phyloP scores from a whole-genome alignment of 2,329 filamentous ascomycete genomes.

The Lachnellula arida region DNA sequence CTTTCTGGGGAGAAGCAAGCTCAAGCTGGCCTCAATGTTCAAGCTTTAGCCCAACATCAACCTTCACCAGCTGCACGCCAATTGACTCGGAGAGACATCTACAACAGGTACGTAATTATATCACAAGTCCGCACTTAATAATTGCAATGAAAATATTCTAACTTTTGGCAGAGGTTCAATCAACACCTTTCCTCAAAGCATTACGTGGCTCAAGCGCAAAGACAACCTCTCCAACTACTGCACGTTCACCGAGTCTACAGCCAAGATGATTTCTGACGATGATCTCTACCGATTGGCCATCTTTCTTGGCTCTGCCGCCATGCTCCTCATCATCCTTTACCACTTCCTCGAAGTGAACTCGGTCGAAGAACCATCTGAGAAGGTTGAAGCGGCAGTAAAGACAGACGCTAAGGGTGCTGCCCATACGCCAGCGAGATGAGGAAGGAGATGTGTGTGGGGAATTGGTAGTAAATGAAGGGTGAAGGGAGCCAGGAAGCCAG shows the following conservation, averaged over 20 bases:
- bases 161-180: background rate
- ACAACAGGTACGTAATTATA: background rate
- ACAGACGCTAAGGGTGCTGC: constrained; percentile 15
- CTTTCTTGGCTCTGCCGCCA: constrained; percentile 82
- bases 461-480: background rate
- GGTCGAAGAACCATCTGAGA: constrained; percentile 41
- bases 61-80: background rate
- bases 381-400: constrained; percentile 16
- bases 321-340: constrained; percentile 91
- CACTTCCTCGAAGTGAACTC: constrained; percentile 96
- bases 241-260: constrained; percentile 4
- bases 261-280: constrained; percentile 88
- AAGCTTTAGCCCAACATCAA: constrained; percentile 6
- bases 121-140: background rate
- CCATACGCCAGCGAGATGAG: constrained; percentile 15
- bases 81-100: background rate
- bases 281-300: constrained; percentile 89
- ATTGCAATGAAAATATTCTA: background rate
- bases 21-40: constrained; percentile 32
- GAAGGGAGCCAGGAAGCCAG: background rate
- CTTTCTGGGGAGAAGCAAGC: constrained; percentile 18
- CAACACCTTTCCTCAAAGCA: background rate
- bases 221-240: constrained; percentile 4
- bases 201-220: constrained; percentile 4
- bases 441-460: background rate